Percentiles rank a stretch among this genome's conserved stretches.
phyloP scores from a whole-genome alignment of 2,329 filamentous ascomycete species.

The Niveomyces coronatus region DNA sequence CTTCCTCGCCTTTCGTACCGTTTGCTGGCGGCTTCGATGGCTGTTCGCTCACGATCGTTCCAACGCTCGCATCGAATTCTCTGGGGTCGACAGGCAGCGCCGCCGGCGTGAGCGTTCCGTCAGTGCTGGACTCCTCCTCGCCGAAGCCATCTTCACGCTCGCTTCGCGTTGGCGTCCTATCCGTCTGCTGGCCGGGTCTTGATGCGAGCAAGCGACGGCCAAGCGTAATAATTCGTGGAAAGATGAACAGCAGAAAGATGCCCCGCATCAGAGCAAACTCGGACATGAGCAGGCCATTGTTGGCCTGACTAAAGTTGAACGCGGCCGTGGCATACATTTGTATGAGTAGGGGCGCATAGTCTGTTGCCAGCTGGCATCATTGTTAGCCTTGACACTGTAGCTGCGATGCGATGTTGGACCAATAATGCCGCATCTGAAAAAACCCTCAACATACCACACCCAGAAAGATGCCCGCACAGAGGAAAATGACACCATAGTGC shows the following conservation, averaged over 20 bases:
- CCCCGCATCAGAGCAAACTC: constrained; percentile 44
- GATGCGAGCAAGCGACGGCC: constrained; percentile 23
- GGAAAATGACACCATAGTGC: constrained; percentile 52
- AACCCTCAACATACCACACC: constrained; percentile 44
- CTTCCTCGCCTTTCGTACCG: constrained; percentile 20
- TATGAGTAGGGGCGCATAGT: constrained; percentile 53
- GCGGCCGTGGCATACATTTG: constrained; percentile 48
- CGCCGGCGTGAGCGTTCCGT: constrained; percentile 9
- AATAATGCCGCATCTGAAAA: too few relatives aligned
- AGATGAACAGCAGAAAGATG: constrained; percentile 43
- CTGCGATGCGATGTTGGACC: too few relatives aligned
- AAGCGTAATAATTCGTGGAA: constrained; percentile 40
- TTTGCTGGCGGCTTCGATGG: constrained; percentile 26
- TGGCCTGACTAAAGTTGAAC: constrained; percentile 43
- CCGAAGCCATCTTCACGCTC: too few relatives aligned
- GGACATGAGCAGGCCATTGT: constrained; percentile 48
- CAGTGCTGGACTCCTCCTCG: constrained; percentile 7
- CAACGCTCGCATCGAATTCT: constrained; percentile 30
- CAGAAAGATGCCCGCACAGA: constrained; percentile 56
- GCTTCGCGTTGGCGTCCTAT: constrained; percentile 4
- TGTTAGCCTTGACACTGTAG: too few relatives aligned
- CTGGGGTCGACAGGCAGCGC: constrained; percentile 27
- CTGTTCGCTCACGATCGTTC: constrained; percentile 28
- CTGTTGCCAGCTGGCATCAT: constrained; percentile 45
- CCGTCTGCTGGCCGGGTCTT: neutral